These are phyloP conservation scores for Coniella lustricola DNA, from an alignment of 2,329 filamentous ascomycete genomes.

Conservation along the genomic window DNA sequence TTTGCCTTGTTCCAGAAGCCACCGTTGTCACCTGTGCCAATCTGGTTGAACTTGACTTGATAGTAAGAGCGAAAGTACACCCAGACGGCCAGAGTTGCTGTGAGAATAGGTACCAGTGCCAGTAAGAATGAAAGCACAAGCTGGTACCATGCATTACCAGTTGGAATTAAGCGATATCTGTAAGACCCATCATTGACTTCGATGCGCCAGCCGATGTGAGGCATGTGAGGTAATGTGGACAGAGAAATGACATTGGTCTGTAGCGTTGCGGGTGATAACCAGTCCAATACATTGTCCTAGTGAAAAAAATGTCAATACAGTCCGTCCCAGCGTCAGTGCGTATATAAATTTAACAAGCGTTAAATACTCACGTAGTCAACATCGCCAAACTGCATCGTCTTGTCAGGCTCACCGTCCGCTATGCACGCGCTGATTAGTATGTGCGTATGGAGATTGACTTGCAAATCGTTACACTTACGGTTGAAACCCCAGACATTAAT, in stretches of 20 bases:
- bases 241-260: slow-evolving; percentile 49
- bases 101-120: slow-evolving; percentile 42
- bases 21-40: slow-evolving; percentile 35
- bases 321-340: too few species aligned
- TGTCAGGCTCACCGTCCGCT: slow-evolving; percentile 50
- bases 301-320: too few species aligned
- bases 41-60: slow-evolving; percentile 49
- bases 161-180: slow-evolving; percentile 43
- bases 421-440: too few species aligned
- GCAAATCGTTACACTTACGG: slow-evolving; percentile 22
- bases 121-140: slow-evolving; percentile 46
- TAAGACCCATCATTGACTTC: slow-evolving; percentile 47
- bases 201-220: slow-evolving; percentile 47
- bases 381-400: slow-evolving; percentile 53
- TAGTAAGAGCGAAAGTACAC: slow-evolving; percentile 50
- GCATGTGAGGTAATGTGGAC: slow-evolving; percentile 43
- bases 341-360: too few species aligned
- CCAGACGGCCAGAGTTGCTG: slow-evolving; percentile 42
- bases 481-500: slow-evolving; percentile 63
- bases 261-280: slow-evolving; percentile 51
- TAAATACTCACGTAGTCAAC: slow-evolving; percentile 37
- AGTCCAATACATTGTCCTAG: slow-evolving; percentile 50
- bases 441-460: too few species aligned
- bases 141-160: slow-evolving; percentile 44
- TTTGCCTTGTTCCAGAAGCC: slow-evolving; percentile 16